A percentile compares a stretch with the other conserved stretches of the same genome.
Evolutionary conservation across 2,329 filamentous ascomycete genomes (phyloP).

Genomic region (Aspergillus puulaauensis): DNA sequence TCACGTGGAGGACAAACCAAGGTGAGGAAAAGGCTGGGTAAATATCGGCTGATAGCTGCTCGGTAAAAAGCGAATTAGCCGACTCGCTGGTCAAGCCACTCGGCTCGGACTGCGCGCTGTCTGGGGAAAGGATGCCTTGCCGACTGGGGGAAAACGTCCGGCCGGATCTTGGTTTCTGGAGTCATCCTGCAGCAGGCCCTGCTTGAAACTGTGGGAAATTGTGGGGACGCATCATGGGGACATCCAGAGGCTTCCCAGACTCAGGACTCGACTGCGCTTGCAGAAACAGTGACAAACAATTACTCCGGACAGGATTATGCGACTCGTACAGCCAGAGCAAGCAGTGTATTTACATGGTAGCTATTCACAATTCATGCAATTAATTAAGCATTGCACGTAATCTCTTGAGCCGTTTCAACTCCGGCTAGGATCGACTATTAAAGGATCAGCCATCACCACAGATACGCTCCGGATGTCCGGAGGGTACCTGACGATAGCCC

Average conservation of each 20-base stretch:
- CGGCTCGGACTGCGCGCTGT: not conserved
- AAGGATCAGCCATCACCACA: not conserved
- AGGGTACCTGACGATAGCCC: not conserved
- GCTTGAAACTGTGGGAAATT: not conserved
- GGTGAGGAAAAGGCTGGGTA: not conserved
- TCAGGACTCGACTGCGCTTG: not conserved
- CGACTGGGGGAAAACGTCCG: conserved; percentile 5
- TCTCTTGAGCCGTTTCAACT: not conserved
- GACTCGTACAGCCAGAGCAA: not conserved
- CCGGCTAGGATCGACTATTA: not conserved
- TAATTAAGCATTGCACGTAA: not conserved
- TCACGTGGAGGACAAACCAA: not conserved
- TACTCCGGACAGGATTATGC: not conserved
- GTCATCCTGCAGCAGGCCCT: not conserved
- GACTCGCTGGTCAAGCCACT: not conserved
- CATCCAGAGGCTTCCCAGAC: not conserved
- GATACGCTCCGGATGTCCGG: not conserved
- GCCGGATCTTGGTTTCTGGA: no score
- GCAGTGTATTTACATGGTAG: not conserved
- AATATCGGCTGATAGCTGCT: not conserved
- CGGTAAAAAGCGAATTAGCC: conserved; percentile 3
- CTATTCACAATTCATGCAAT: not conserved
- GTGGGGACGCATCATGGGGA: not conserved
- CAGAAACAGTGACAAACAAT: not conserved
- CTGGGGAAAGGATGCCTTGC: conserved; percentile 7